Evolutionary conservation across 2,329 filamentous ascomycete genomes (phyloP).

Genomic region (Xylariaceae sp.): DNA sequence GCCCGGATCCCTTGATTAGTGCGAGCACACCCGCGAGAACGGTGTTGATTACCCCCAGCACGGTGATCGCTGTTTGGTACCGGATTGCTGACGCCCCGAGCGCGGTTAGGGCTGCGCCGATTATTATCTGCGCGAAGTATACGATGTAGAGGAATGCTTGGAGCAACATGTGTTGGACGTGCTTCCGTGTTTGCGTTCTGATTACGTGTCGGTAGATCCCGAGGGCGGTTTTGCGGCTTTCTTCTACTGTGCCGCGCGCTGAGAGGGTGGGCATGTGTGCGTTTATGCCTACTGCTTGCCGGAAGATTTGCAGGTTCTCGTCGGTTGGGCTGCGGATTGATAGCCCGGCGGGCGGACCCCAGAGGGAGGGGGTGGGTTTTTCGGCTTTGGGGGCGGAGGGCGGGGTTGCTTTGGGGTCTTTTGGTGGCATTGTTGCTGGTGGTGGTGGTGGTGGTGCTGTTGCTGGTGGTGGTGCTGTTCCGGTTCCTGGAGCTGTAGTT

Average conservation of each 20-base stretch:
- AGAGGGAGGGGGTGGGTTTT: conserved; percentile 9
- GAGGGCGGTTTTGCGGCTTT: conserved; percentile 32
- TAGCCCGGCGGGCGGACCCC: conserved; percentile 37
- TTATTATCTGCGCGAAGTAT: conserved; percentile 43
- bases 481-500: no score
- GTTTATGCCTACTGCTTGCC: conserved; percentile 42
- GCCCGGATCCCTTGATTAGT: conserved; percentile 46
- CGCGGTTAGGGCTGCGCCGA: conserved; percentile 43
- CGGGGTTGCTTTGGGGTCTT: neutral
- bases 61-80: conserved; percentile 48
- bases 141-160: conserved; percentile 38
- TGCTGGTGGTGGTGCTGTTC: no score
- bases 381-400: neutral
- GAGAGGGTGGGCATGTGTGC: conserved; percentile 22
- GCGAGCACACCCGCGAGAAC: conserved; percentile 58
- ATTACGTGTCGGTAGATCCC: conserved; percentile 41
- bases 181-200: conserved; percentile 30
- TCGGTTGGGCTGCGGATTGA: conserved; percentile 33
- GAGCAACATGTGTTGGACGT: conserved; percentile 33
- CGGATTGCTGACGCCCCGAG: conserved; percentile 42
- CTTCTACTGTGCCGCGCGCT: conserved; percentile 30
- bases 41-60: conserved; percentile 58
- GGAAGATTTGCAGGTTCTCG: conserved; percentile 40
- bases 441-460: no score
- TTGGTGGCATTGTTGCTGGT: neutral